Base-by-base conservation (phyloP, 495 filamentous ascomycete species). In the Hypoxylon lienhwacheense region DNA sequence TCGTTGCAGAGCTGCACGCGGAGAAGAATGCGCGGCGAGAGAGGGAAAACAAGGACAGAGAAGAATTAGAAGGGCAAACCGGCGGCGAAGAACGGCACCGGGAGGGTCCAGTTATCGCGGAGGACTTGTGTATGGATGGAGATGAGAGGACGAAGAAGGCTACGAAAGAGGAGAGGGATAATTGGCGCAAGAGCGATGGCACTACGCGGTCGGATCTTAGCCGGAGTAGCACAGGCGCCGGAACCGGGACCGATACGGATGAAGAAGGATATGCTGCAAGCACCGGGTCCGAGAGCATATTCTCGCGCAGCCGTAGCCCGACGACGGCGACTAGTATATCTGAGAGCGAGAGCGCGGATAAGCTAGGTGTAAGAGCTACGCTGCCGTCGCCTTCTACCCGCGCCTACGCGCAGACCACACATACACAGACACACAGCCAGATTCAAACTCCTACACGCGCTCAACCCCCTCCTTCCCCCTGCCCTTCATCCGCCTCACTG, bases 1-100 rank as follows among this genome's bases (percentile, higher is more conserved):
- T 91, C 54, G 79, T 81, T 1, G 77, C 81, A 8, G 83, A 90
- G 52, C 66, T 92, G 4, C 77, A 76, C 14, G 68, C 75, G 0
- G 88, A 91, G 63, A 78, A 77, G 57, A 71, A 70, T 31, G 52
- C 74, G 8, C 73, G 84, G 11, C 66, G 73, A 11, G 77, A 79
- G 51, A 83, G 81, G 37, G 78, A 39, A 14, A 16, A 40, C 15
- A 19, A 11, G 46, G 22, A 77, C 32, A 73, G 74, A 7, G 66
- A 73, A 42, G 78, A 72, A 52, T 68, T 7, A 11, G 20, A 70
- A 7, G 4, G 29, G 57, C 12, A 57, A 70, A 4, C 67, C 71
- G 8, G 65, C 73, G 11, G 76, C 78, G 49, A 83, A 82, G n/a
- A n/a, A n/a, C n/a, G n/a, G n/a, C n/a, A n/a, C n/a, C n/a, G n/a